Base-by-base conservation (phyloP, 2,329 filamentous ascomycete species). In the Cladosporium austrohemisphaericum region DNA sequence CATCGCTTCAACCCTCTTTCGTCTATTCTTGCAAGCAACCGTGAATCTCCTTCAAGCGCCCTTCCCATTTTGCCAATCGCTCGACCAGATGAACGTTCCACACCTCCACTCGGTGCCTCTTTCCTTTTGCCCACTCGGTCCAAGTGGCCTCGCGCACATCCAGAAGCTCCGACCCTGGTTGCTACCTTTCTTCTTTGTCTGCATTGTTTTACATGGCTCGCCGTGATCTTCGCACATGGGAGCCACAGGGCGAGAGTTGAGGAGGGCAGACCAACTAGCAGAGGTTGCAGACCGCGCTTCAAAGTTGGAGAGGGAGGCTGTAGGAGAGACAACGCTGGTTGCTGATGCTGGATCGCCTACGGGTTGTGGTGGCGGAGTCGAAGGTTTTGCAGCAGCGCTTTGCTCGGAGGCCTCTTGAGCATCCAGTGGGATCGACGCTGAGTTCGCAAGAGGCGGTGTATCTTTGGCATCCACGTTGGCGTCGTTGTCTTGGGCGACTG, bases 21-120 rank as follows among this genome's bases (percentile, higher is more conserved):
- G n/a, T n/a, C n/a, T n/a, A n/a, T n/a, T n/a, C n/a, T n/a, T n/a
- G n/a, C n/a, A n/a, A n/a, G n/a, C n/a, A n/a, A n/a, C n/a, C n/a
- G n/a, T n/a, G n/a, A n/a, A n/a, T n/a, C n/a, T n/a, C n/a, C n/a
- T n/a, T n/a, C n/a, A n/a, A n/a, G 38, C 38, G 28, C 38, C 38
- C 38, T 41, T 33, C 3, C 52, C 55, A 49, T 62, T 64, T 62
- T 77, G 81, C 80, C 77, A 83, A 62, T 84, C 80, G 59, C 76
- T 83, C 36, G 72, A 76, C 81, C 81, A 84, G 36, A 83, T 89
- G 60, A 96, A 96, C 0, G 89, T 95, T 2, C 78, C 75, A 67
- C 92, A 97, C 35, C 88, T 81, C 88, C 91, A 96, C 63, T 93
- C 78, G 0, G 89, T 90, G 2, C 84, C 85, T 52, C 76, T 85